phyloP scores from a whole-genome alignment of 139 green algal genomes.

The Micromonas commoda region DNA sequence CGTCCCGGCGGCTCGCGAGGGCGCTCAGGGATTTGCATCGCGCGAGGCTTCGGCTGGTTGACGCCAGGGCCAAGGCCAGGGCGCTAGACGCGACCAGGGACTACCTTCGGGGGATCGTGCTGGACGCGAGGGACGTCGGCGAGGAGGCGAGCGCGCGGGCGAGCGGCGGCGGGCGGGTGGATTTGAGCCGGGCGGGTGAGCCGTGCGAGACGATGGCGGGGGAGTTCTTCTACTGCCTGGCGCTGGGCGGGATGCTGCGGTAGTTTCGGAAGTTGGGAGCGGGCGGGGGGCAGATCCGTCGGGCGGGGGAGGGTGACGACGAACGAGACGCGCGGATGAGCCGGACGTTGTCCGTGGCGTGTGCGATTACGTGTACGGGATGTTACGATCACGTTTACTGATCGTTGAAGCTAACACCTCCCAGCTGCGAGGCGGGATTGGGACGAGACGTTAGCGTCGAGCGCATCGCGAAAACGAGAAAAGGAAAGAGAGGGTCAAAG shows the following conservation, averaged over 20 bases:
- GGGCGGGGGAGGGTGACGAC: no score
- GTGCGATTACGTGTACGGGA: no score
- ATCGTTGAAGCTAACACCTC: not conserved
- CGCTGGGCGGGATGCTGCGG: not conserved
- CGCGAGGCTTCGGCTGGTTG: not conserved
- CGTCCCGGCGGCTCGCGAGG: not conserved
- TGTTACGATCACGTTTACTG: no score
- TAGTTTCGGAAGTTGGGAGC: no score
- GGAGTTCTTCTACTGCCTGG: not conserved
- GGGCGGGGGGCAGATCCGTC: no score
- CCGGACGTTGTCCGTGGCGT: no score
- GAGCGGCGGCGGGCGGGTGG: no score
- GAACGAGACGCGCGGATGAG: no score
- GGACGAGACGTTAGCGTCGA: no score
- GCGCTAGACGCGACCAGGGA: not conserved
- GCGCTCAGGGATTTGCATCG: not conserved
- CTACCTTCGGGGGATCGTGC: not conserved
- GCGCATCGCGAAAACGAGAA: not conserved
- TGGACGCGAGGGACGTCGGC: not conserved
- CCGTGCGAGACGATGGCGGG: not conserved
- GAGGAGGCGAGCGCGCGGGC: not conserved
- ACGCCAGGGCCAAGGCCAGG: not conserved
- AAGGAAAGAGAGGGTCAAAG: not conserved
- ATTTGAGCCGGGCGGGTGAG: no score
- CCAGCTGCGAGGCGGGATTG: not conserved